phyloP scores from a whole-genome alignment of 306 rosid species.

The Cicer cuneatum region DNA sequence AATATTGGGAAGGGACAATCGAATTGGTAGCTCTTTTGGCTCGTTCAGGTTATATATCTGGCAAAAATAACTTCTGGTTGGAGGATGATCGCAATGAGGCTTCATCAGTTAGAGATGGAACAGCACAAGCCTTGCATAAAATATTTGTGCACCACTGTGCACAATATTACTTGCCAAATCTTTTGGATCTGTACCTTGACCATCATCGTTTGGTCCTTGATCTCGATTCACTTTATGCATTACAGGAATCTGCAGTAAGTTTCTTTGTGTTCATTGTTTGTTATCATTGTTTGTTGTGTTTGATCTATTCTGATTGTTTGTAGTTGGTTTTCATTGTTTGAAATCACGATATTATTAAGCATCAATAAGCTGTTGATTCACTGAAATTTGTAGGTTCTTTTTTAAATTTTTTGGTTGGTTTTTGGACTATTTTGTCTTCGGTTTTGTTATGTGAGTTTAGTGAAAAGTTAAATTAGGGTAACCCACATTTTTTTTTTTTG shows the following conservation, averaged over 20 bases:
- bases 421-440: slow-evolving; percentile 13
- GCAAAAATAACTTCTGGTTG: slow-evolving; percentile 42
- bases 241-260: slow-evolving; percentile 89
- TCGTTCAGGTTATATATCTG: slow-evolving; percentile 74
- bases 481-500: neutral
- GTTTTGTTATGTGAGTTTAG: slow-evolving; percentile 15
- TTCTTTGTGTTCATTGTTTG: slow-evolving; percentile 47
- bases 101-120: slow-evolving; percentile 51
- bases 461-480: neutral
- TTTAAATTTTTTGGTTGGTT: slow-evolving; percentile 14
- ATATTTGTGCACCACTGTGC: slow-evolving; percentile 74
- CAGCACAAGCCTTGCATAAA: slow-evolving; percentile 73
- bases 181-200: slow-evolving; percentile 91
- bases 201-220: slow-evolving; percentile 65
- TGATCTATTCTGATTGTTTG: slow-evolving; percentile 43
- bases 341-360: slow-evolving; percentile 27
- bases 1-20: slow-evolving; percentile 85
- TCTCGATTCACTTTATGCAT: slow-evolving; percentile 64
- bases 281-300: slow-evolving; percentile 37
- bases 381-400: slow-evolving; percentile 35
- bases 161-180: slow-evolving; percentile 74
- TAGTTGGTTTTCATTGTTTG: slow-evolving; percentile 37
- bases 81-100: slow-evolving; percentile 59
- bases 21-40: slow-evolving; percentile 77
- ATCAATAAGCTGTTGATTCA: slow-evolving; percentile 39